Base-by-base conservation (phyloP, 2,329 filamentous ascomycete species). In the Botrytis hyacinthi region DNA sequence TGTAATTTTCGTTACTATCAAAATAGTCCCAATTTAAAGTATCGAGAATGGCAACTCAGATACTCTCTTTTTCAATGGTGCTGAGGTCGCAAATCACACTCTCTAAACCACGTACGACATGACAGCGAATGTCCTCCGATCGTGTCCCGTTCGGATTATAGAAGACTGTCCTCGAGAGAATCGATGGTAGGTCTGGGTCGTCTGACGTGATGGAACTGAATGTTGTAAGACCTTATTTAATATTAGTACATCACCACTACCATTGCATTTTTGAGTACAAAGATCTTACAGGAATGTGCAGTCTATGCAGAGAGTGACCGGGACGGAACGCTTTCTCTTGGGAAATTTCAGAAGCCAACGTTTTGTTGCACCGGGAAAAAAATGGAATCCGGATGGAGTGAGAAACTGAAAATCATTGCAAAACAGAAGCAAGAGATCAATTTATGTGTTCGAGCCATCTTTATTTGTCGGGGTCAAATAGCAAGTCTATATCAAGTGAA, bases 401-500 rank as follows among this genome's bases (percentile, higher is more conserved):
- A 59, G 18, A 18, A 59, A 14, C 4, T 59, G 18, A 35, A 35
- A 4, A 10, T 1, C 18, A 5, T 59, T 29, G 16, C 7, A 59
- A 59, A 20, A 59, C 5, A 32, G 16, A 20, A 32, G 29, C 1
- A 18, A 20, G 18, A 29, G 18, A 6, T 2, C 32, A 4, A 59
- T 35, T 20, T 10, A 32, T 59, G 2, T 59, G 29, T 10, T 35
- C 9, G 54, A 32, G 29, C 16, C 29, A 59, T 20, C 29, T 51
- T 51, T 51, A 10, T 26, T 51, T 7, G 26, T 51, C 48, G 26
- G 12, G 26, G 12, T n/a, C 48, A 51, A n/a, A n/a, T n/a, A 51
- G 1, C 0, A 51, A 51, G 16, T 16, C 1, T 26, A n/a, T 51
- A 1, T n/a, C 0, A 14, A n/a, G 16, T 3, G 48, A n/a, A 51